Conservation (phyloP, 352 stramenopile genomes). For the Globisporangium splendens region DNA sequence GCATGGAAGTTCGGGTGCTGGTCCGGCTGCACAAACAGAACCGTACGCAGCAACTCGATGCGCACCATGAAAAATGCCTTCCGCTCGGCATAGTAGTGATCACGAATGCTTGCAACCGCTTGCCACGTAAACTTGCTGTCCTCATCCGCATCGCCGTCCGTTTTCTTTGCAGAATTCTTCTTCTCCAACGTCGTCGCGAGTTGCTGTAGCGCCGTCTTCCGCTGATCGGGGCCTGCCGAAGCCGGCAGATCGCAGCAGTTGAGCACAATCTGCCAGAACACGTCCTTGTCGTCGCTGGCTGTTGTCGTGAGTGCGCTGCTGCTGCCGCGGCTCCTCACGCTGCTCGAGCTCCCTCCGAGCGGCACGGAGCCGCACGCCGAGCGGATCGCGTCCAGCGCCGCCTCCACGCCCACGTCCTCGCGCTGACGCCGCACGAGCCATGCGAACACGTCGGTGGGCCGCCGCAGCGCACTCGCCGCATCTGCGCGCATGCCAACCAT, state of each 20-base stretch:
- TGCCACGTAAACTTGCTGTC: constrained; percentile 16
- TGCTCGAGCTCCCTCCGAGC: constrained; percentile 30
- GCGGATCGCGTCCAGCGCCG: constrained; percentile 34
- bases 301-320: constrained; percentile 5
- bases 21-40: constrained; percentile 19
- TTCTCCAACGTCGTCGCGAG: constrained; percentile 6
- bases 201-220: constrained; percentile 22
- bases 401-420: constrained; percentile 27
- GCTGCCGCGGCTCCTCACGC: not conserved
- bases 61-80: constrained; percentile 49
- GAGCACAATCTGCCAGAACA: constrained; percentile 28
- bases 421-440: constrained; percentile 37
- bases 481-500: constrained; percentile 15
- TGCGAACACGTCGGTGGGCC: constrained; percentile 22
- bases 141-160: not conserved
- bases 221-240: constrained; percentile 19
- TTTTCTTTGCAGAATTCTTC: not conserved
- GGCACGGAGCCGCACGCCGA: constrained; percentile 49
- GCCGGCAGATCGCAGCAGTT: constrained; percentile 29
- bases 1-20: constrained; percentile 28
- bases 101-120: constrained; percentile 21
- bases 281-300: constrained; percentile 7
- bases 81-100: constrained; percentile 35
- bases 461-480: constrained; percentile 4
- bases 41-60: constrained; percentile 49